Conservation (phyloP, 371 early-diverging fungal genomes). For the Massospora cicadina region DNA sequence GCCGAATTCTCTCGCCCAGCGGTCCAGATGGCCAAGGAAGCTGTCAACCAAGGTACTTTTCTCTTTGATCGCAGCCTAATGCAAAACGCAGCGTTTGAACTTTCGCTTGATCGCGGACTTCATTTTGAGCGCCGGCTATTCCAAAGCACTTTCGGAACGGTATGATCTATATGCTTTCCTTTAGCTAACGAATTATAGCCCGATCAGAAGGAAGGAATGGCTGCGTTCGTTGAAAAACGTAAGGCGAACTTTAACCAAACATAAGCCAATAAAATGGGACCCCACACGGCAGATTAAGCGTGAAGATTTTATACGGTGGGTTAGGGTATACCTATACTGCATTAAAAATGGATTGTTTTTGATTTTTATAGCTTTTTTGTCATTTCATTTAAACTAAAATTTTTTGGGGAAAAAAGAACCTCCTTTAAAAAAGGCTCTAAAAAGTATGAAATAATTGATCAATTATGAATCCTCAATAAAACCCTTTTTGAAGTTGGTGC, state of each 20-base stretch:
- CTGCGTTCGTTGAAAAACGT: constrained; percentile 92
- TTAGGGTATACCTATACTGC: no score
- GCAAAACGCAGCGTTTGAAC: constrained; percentile 53
- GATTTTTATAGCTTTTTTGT: no score
- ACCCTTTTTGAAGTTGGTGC: no score
- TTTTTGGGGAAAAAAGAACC: no score
- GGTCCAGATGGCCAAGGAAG: constrained; percentile 92
- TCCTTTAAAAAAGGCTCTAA: no score
- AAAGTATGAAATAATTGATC: no score
- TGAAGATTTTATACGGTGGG: no score
- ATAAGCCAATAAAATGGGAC: constrained; percentile 39
- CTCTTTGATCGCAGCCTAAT: background rate
- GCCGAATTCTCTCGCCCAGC: constrained; percentile 69
- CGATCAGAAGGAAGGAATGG: constrained; percentile 96
- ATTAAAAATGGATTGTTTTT: no score
- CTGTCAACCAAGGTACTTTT: constrained; percentile 64
- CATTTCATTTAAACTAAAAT: no score
- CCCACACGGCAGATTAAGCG: no score
- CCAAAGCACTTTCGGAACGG: constrained; percentile 83
- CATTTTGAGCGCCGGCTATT: constrained; percentile 87
- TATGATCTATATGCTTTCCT: constrained; percentile 19
- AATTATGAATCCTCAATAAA: no score
- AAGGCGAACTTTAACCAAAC: constrained; percentile 53
- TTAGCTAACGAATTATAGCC: constrained; percentile 22
- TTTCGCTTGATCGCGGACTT: constrained; percentile 67